Percentiles rank a stretch among this genome's conserved stretches.
Evolutionary conservation across 2,329 filamentous ascomycete species (phyloP).

Genomic region (Curvularia lunata): DNA sequence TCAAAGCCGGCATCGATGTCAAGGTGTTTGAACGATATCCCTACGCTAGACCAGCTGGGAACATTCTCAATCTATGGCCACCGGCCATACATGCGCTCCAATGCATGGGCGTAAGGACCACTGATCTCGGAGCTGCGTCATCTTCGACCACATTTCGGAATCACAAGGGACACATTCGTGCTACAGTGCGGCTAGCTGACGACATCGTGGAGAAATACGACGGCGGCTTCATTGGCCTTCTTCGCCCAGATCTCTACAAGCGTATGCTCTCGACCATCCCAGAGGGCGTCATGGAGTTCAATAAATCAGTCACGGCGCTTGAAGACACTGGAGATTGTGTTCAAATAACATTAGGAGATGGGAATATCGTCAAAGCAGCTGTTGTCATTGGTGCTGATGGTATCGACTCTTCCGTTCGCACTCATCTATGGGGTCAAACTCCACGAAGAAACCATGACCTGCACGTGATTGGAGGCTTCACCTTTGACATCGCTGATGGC

Average conservation of each 20-base stretch:
- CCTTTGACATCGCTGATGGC: background rate
- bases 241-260: background rate
- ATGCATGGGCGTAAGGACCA: background rate
- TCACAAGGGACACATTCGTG: background rate
- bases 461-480: background rate
- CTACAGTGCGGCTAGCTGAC: background rate
- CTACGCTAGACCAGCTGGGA: background rate
- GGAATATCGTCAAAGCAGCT: background rate
- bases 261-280: background rate
- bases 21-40: conserved; percentile 3
- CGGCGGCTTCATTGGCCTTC: background rate
- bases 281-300: background rate
- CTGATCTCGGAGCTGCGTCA: background rate
- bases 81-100: background rate
- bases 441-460: background rate
- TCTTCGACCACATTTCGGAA: background rate
- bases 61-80: background rate
- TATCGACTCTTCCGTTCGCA: background rate
- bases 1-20: background rate
- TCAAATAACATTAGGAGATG: background rate
- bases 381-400: background rate
- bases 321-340: background rate
- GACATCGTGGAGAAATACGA: background rate
- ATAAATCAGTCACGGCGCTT: background rate
- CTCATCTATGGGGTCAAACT: background rate